Percentiles rank a stretch among this genome's conserved stretches.
These are phyloP conservation scores for Cladosporium oxysporum DNA, from an alignment of 2,329 filamentous ascomycete genomes.

Conservation along the genomic window DNA sequence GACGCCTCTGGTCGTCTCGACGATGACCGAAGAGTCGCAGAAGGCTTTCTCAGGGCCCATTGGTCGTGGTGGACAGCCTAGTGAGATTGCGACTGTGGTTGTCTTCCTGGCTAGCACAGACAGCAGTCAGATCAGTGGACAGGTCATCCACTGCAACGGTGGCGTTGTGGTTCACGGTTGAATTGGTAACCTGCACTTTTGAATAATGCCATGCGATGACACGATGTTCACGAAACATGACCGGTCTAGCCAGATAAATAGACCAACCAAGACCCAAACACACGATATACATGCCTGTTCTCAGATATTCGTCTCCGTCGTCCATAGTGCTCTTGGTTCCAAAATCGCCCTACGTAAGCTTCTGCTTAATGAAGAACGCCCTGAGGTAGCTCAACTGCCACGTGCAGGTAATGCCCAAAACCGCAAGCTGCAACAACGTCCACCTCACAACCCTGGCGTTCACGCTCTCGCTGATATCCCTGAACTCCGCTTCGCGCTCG, in stretches of 20 bases:
- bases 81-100: constrained; percentile 78
- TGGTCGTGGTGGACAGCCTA: constrained; percentile 75
- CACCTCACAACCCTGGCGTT: constrained; percentile 91
- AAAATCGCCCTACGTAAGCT: constrained; percentile 70
- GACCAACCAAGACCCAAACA: not conserved
- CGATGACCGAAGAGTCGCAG: constrained; percentile 70
- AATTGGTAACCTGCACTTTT: not conserved
- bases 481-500: constrained; percentile 97
- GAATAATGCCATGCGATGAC: not conserved
- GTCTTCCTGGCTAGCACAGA: constrained; percentile 78
- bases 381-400: constrained; percentile 97
- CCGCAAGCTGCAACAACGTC: constrained; percentile 85
- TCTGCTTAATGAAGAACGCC: constrained; percentile 99
- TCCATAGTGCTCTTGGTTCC: not conserved
- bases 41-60: constrained; percentile 74
- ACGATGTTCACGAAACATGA: not conserved
- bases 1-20: constrained; percentile 73
- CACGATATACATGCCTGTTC: not conserved
- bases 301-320: not conserved
- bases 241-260: not conserved
- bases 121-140: constrained; percentile 72
- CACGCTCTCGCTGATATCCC: constrained; percentile 93
- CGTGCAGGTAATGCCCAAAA: constrained; percentile 84
- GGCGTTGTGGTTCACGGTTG: constrained; percentile 56
- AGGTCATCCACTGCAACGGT: constrained; percentile 67